A percentile compares a stretch with the other conserved stretches of the same genome.
Conservation (phyloP, 2,329 filamentous ascomycete species). For the Hypoxylon rubiginosum region DNA sequence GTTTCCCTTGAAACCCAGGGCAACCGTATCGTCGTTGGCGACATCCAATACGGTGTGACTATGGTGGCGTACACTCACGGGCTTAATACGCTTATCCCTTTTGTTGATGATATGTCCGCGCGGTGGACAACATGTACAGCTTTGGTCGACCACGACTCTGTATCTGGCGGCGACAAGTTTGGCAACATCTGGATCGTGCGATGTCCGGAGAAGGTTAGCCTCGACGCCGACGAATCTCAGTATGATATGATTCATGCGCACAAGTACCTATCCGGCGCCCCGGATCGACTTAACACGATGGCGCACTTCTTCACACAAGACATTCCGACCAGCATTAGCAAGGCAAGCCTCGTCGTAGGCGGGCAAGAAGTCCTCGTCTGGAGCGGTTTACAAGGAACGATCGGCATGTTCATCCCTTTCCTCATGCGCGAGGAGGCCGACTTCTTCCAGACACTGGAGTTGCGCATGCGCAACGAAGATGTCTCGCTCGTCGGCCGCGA, state of each 20-base stretch:
- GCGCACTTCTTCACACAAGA: constrained; percentile 93
- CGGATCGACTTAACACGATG: constrained; percentile 86
- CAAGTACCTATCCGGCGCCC: constrained; percentile 88
- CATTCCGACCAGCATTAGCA: constrained; percentile 89
- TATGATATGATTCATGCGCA: constrained; percentile 92
- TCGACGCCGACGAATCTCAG: constrained; percentile 92
- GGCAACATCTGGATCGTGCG: constrained; percentile 95
- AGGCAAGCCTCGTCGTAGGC: constrained; percentile 89
- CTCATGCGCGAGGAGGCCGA: constrained; percentile 92
- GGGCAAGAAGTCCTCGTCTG: constrained; percentile 93
- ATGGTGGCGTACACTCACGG: constrained; percentile 95
- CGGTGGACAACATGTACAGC: constrained; percentile 91
- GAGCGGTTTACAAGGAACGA: constrained; percentile 95
- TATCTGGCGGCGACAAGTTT: constrained; percentile 96
- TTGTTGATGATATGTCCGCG: constrained; percentile 90
- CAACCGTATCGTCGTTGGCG: constrained; percentile 89
- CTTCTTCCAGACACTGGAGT: constrained; percentile 96
- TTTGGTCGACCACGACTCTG: constrained; percentile 98
- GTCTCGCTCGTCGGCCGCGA: constrained; percentile 91
- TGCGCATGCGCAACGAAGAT: constrained; percentile 87
- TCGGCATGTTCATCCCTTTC: constrained; percentile 94
- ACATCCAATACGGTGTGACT: constrained; percentile 91
- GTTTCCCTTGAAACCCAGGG: constrained; percentile 91
- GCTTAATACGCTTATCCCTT: constrained; percentile 92
- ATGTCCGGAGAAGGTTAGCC: constrained; percentile 85